A percentile compares a stretch with the other conserved stretches of the same genome.
Conservation (phyloP, 805 yeast species). For the Kuraishia floccosa region DNA sequence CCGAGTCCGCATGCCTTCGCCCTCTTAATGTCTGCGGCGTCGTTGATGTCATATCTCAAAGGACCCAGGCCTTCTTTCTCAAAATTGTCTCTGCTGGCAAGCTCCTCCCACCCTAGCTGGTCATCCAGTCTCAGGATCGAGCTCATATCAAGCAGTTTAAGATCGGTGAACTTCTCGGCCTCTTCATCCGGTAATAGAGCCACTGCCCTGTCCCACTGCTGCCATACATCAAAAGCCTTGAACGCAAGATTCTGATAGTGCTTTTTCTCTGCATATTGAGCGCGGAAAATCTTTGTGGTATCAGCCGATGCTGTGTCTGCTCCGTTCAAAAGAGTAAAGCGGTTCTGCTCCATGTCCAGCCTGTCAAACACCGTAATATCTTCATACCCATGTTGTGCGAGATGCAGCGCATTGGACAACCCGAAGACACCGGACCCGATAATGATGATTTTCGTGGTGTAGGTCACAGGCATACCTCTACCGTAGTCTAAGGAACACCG, state of each 20-base stretch:
- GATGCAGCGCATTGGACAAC: constrained; percentile 33
- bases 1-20: constrained; percentile 19
- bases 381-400: constrained; percentile 22
- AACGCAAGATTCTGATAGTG: constrained; percentile 20
- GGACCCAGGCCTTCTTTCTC: constrained; percentile 15
- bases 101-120: constrained; percentile 13
- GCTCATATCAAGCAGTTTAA: constrained; percentile 14
- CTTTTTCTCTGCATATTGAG: constrained; percentile 23
- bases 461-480: too few species aligned
- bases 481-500: too few species aligned
- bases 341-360: constrained; percentile 15
- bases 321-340: constrained; percentile 21
- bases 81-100: constrained; percentile 11
- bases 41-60: constrained; percentile 17
- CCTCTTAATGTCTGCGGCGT: constrained; percentile 15
- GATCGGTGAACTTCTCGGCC: constrained; percentile 10
- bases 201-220: constrained; percentile 12
- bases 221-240: constrained; percentile 14
- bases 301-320: constrained; percentile 29
- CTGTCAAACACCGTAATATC: constrained; percentile 26
- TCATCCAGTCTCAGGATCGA: constrained; percentile 18
- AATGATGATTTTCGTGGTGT: constrained; percentile 22
- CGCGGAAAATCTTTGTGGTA: constrained; percentile 25
- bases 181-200: constrained; percentile 13
- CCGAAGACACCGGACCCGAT: constrained; percentile 51